Base-by-base conservation (phyloP, 306 rosid species). In the Ziziphus jujuba region DNA sequence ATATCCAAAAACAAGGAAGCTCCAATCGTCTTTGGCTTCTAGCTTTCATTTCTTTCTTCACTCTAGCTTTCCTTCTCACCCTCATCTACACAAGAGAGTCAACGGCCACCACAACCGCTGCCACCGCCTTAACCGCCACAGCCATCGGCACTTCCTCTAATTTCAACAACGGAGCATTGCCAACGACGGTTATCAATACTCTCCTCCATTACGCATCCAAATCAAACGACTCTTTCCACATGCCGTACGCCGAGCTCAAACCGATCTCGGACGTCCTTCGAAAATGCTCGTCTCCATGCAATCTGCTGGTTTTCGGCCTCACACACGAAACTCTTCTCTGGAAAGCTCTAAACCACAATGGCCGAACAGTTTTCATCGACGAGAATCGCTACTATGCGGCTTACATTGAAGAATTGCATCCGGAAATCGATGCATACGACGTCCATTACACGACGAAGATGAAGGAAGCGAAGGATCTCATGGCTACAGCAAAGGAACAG, bases 351-450 rank as follows among this genome's bases (percentile, higher is more conserved):
- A 93, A 93, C 77, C 86, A 88, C 80, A 82, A 88, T n/a, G 99
- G 99, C 48, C 75, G 95, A 23, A 95, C 97, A 0, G 96, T 95
- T 0, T 95, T 90, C 88, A 85, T 95, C 38, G 97, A 93, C 8
- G 99, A 95, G 75, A 95, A 95, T 53, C 90, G 99, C 0, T 95
- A 95, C 73, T 95, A 88, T 71, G 99, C 96, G 0, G 97, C 99
- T 0, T 90, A 87, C 61, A 67, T 78, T 0, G 97, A 95, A 71
- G 96, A 95, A 49, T 66, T 80, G n/a, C 95, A 95, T 82, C 99
- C 99, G 0, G 96, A 90, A 24, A 88, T 90, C 65, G 99, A 95
- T 60, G 99, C 82, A 12, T 95, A 83, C 72, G 99, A 95, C 13
- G 99, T 90, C 7, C 92, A 85, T 36, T 95, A 95, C 89, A 90